A percentile compares a stretch with the other conserved stretches of the same genome.
These are phyloP conservation scores for Lunularia cruciata DNA, from an alignment of 225 moss, liverwort and hornwort genomes.

Conservation along the genomic window DNA sequence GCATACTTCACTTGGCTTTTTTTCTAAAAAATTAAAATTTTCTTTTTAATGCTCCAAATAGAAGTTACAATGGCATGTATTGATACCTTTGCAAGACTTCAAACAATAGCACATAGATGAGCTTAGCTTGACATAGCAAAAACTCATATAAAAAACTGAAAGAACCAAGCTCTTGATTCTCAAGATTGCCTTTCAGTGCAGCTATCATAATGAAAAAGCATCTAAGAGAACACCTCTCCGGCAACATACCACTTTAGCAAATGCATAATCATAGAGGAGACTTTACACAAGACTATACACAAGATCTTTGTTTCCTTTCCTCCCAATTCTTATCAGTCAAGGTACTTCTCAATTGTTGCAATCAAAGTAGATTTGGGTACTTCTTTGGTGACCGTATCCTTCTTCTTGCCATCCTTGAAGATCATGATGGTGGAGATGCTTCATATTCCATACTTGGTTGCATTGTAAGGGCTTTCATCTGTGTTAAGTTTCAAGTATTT, in stretches of 20 bases:
- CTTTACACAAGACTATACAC: slow-evolving; percentile 3
- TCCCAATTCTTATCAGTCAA: slow-evolving; percentile 55
- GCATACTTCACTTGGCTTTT: not conserved
- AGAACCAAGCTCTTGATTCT: not conserved
- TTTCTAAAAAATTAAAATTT: not conserved
- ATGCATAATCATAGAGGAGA: not conserved
- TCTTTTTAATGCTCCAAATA: not conserved
- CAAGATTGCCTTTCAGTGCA: not conserved
- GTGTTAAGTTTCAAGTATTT: slow-evolving; percentile 92
- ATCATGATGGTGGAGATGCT: slow-evolving; percentile 96
- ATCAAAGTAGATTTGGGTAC: slow-evolving; percentile 79
- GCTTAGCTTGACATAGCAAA: not conserved
- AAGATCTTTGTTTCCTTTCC: slow-evolving; percentile 2
- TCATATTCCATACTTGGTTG: slow-evolving; percentile 89
- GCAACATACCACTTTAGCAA: not conserved
- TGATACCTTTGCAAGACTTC: not conserved
- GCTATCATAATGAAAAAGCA: slow-evolving; percentile 2
- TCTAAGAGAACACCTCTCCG: not conserved
- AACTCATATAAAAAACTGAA: not conserved
- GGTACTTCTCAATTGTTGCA: slow-evolving; percentile 74
- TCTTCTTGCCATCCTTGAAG: slow-evolving; percentile 79
- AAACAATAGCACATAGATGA: not conserved
- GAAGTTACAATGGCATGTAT: not conserved
- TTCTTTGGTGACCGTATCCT: slow-evolving; percentile 85
- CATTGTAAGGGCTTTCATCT: slow-evolving; percentile 74